A percentile compares a stretch with the other conserved stretches of the same genome.
These are phyloP conservation scores for Coemansia sp. DNA, from an alignment of 192 early-diverging fungal species.

Conservation along the genomic window DNA sequence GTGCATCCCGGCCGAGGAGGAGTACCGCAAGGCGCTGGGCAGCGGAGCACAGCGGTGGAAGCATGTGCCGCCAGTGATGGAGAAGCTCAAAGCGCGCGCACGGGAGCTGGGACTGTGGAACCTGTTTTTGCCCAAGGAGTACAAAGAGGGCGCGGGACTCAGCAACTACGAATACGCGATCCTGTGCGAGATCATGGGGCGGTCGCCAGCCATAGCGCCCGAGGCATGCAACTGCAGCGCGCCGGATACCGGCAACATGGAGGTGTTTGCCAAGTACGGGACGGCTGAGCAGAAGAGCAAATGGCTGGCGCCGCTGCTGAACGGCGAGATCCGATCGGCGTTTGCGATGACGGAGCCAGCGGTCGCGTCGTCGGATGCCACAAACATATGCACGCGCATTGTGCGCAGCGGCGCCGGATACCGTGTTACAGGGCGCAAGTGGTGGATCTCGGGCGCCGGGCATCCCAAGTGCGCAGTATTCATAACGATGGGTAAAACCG, in stretches of 20 bases:
- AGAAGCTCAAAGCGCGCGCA: conserved; percentile 87
- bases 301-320: conserved; percentile 82
- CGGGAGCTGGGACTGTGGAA: conserved; percentile 93
- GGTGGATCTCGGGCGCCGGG: conserved; percentile 98
- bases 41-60: conserved; percentile 79
- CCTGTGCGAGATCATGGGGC: conserved; percentile 90
- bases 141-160: conserved; percentile 81
- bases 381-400: conserved; percentile 92
- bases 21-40: conserved; percentile 75
- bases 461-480: conserved; percentile 94
- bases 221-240: conserved; percentile 94
- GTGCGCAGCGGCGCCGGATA: conserved; percentile 65
- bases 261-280: conserved; percentile 97
- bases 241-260: conserved; percentile 99
- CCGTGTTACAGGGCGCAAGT: conserved; percentile 85
- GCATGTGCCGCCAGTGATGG: conserved; percentile 83
- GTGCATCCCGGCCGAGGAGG: conserved; percentile 91
- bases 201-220: conserved; percentile 77
- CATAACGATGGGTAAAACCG: conserved; percentile 88
- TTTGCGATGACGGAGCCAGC: conserved; percentile 99
- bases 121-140: conserved; percentile 82
- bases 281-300: conserved; percentile 75
- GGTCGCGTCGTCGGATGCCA: conserved; percentile 96
- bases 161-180: conserved; percentile 95
- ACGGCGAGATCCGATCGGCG: conserved; percentile 92